These are phyloP conservation scores for Aciculoconidium aculeatum DNA, from an alignment of 805 yeast species.

Conservation along the genomic window DNA sequence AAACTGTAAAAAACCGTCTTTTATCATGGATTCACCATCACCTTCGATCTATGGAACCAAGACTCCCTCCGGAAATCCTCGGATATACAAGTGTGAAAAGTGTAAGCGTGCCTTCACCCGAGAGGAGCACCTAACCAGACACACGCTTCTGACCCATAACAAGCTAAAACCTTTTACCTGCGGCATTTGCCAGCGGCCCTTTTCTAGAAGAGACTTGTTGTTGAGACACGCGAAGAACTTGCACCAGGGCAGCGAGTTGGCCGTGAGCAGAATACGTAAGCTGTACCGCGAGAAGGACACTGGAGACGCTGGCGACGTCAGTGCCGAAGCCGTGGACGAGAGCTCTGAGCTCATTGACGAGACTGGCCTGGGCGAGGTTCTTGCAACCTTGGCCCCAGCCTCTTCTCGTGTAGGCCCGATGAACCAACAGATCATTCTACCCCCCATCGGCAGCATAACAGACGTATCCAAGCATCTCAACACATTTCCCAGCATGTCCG, in stretches of 20 bases:
- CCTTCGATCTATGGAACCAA: conserved; percentile 32
- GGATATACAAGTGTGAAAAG: conserved; percentile 35
- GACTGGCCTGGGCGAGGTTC: too few relatives aligned
- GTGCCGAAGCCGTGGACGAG: too few relatives aligned
- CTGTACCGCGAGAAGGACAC: conserved; percentile 28
- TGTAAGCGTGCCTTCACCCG: conserved; percentile 43
- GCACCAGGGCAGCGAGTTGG: conserved; percentile 38
- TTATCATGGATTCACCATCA: too few relatives aligned
- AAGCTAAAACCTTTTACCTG: conserved; percentile 40
- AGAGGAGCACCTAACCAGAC: conserved; percentile 41
- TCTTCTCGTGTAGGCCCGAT: too few relatives aligned
- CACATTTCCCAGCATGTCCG: too few relatives aligned
- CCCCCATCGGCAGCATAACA: too few relatives aligned
- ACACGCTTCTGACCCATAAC: conserved; percentile 38
- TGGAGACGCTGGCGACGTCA: conserved; percentile 1
- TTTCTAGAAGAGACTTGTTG: conserved; percentile 37
- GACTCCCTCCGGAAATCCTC: conserved; percentile 39
- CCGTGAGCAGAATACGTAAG: conserved; percentile 38
- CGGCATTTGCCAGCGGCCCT: conserved; percentile 40
- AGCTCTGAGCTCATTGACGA: too few relatives aligned
- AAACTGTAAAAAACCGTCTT: conserved; percentile 1
- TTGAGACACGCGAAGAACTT: conserved; percentile 41
- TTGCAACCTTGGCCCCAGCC: too few relatives aligned
- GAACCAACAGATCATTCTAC: too few relatives aligned
- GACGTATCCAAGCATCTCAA: too few relatives aligned